Base-by-base conservation (phyloP, 305 asterid genomes). In the Stenogyne calaminthoides region DNA sequence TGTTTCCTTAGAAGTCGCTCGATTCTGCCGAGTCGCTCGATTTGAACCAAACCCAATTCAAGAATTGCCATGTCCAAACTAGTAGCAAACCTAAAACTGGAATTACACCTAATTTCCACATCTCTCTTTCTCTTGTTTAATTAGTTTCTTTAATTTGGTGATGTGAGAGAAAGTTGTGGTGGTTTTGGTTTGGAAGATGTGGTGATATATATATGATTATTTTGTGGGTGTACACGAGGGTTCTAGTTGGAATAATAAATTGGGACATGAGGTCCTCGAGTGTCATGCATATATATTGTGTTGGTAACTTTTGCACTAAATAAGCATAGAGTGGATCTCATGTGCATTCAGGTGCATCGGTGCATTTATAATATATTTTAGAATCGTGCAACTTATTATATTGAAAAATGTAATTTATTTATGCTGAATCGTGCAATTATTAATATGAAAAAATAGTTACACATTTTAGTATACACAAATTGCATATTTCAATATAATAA, bases 21-120 rank as follows among this genome's bases (percentile, higher is more conserved):
- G 18, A 75, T 63, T 78, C 57, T 81, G n/a, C 73, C 60, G 82
- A 9, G n/a, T n/a, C n/a, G n/a, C n/a, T n/a, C n/a, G 90, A 88
- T 6, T 2, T 57, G 14, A 86, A 5, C 86, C 88, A 86, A 7
- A 71, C 67, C 88, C 88, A 81, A 5, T 77, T 78, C 2, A 81
- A 20, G 56, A 84, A 39, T 71, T 68, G 69, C 84, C 88, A 86
- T 64, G 47, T 46, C 62, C 27, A 18, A 61, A 69, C 56, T 19
- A 27, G 12, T 5, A 55, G 40, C 14, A 14, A n/a, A 19, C 9
- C 19, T 36, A 12, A 5, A 2, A 27, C 51, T 12, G 9, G 16
- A 11, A 44, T 44, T 4, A 12, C 1, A 12, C 20, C 42, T 14
- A 29, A 14, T 5, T 2, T 29, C 64, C 64, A 59, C 64, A 59